Conservation (phyloP, 1,284 basidiomycete species). For the Rhodotorula sp. region DNA sequence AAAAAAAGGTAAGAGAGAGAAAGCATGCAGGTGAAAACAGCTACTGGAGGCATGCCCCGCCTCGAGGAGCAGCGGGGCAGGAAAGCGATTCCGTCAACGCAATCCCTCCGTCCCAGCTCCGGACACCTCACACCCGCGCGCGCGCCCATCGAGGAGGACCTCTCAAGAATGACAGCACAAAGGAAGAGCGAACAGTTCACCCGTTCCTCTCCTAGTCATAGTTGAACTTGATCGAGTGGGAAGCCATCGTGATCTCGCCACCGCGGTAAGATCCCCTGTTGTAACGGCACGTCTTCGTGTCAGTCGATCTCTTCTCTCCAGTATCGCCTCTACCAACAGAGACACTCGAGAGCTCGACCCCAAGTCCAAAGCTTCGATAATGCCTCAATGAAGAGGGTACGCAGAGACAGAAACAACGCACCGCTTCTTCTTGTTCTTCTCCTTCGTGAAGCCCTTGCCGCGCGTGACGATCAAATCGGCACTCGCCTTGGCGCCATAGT, state of each 20-base stretch:
- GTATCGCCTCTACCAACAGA: no score
- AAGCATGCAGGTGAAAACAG: no score
- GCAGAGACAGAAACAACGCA: slow-evolving; percentile 53
- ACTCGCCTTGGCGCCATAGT: slow-evolving; percentile 84
- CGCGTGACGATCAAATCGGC: slow-evolving; percentile 87
- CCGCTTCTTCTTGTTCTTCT: slow-evolving; percentile 99
- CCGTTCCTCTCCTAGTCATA: neutral
- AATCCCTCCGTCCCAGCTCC: no score
- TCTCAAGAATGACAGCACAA: neutral
- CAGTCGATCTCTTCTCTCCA: no score
- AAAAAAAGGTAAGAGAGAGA: no score
- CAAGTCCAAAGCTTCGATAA: neutral
- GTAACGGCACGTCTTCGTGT: no score
- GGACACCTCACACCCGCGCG: no score
- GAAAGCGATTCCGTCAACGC: no score
- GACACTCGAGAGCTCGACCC: neutral
- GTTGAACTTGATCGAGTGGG: slow-evolving; percentile 41
- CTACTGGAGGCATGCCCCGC: no score
- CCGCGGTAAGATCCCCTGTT: slow-evolving; percentile 62
- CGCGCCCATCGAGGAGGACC: no score
- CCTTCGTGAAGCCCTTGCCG: slow-evolving; percentile 92
- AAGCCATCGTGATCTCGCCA: slow-evolving; percentile 77
- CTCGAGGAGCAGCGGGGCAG: no score
- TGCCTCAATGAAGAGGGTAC: neutral
- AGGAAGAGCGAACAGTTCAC: neutral